phyloP scores from a whole-genome alignment of 2,329 filamentous ascomycete genomes.

The Furcasterigmium sp. region DNA sequence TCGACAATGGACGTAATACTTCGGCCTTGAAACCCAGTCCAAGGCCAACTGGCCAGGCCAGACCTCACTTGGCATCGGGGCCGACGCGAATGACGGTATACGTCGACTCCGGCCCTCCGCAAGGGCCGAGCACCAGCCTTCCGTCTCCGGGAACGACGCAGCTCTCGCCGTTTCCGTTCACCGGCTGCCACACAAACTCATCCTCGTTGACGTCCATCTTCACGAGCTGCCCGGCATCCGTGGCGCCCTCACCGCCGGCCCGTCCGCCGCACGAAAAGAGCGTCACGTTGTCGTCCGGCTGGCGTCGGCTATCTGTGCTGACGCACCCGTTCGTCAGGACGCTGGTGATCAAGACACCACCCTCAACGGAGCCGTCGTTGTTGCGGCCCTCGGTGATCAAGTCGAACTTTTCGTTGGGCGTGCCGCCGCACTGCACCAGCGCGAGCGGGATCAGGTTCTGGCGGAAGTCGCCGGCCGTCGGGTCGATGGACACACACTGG shows the following conservation, averaged over 20 bases:
- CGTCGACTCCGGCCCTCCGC: conserved; percentile 18
- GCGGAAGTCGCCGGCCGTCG: conserved; percentile 47
- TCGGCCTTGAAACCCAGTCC: no score
- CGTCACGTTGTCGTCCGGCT: conserved; percentile 38
- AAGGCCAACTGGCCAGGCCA: no score
- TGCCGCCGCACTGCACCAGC: conserved; percentile 37
- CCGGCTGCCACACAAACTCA: conserved; percentile 37
- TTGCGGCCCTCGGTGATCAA: conserved; percentile 43
- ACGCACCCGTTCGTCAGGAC: conserved; percentile 46
- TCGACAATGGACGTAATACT: no score
- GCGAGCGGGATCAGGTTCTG: conserved; percentile 47
- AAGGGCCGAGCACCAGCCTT: conserved; percentile 23
- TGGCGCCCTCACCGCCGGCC: conserved; percentile 41
- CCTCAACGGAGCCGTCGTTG: conserved; percentile 32
- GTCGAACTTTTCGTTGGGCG: conserved; percentile 44
- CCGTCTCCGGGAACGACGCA: conserved; percentile 36
- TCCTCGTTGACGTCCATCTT: conserved; percentile 34
- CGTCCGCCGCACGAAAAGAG: conserved; percentile 48
- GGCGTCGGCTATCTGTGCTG: conserved; percentile 40
- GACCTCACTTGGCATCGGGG: not conserved
- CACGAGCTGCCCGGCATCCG: conserved; percentile 43
- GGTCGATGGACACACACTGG: conserved; percentile 45
- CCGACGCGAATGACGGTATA: conserved; percentile 19
- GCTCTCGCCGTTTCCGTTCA: conserved; percentile 33
- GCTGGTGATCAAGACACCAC: conserved; percentile 41